These are phyloP conservation scores for Xerocomellus amylosporus DNA, from an alignment of 768 basidiomycete species.

Conservation along the genomic window DNA sequence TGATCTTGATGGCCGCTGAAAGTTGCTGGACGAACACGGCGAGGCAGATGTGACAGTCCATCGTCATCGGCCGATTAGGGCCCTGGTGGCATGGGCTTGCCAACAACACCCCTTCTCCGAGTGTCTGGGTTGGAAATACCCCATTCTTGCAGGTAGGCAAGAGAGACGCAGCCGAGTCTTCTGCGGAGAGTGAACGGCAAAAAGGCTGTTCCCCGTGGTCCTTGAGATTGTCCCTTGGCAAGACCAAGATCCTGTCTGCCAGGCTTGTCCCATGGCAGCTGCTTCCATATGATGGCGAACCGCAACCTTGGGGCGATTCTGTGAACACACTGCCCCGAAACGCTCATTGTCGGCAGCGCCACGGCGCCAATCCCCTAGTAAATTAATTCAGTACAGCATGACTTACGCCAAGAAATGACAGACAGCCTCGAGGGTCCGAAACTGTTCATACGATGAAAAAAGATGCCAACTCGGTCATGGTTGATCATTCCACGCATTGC, in stretches of 20 bases:
- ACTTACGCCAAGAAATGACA: background rate
- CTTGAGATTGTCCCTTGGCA: background rate
- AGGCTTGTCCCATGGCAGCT: background rate
- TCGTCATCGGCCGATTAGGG: background rate
- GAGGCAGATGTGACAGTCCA: background rate
- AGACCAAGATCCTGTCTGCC: background rate
- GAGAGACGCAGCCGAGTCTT: too few species aligned
- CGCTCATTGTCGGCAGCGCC: constrained; percentile 2
- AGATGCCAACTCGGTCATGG: too few species aligned
- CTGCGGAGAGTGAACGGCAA: background rate
- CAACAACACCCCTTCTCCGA: too few species aligned
- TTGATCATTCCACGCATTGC: too few species aligned
- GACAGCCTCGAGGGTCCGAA: background rate
- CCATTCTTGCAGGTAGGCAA: background rate
- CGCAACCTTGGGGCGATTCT: background rate
- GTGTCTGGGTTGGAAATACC: background rate
- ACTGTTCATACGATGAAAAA: background rate
- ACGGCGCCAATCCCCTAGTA: background rate
- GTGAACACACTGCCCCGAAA: constrained; percentile 3
- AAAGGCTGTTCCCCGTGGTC: background rate
- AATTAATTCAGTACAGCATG: background rate
- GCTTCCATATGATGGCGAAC: constrained; percentile 2
- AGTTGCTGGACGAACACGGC: background rate
- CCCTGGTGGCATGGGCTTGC: too few species aligned
- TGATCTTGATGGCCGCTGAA: background rate